phyloP scores from a whole-genome alignment of 768 basidiomycete species.

The Serendipita vermifera region DNA sequence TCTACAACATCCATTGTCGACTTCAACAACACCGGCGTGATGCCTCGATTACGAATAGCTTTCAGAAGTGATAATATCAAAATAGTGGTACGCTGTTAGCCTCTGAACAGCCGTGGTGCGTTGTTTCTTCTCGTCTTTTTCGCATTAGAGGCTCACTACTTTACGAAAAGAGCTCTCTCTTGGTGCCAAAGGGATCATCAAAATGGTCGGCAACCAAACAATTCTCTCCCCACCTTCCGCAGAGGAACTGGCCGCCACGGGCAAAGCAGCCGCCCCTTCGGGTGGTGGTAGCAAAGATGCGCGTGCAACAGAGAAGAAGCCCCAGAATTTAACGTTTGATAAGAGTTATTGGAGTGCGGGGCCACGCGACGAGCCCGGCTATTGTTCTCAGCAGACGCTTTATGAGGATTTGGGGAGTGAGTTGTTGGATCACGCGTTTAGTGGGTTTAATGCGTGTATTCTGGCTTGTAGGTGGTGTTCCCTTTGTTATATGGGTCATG shows the following conservation, averaged over 20 bases:
- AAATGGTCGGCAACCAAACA: constrained; percentile 91
- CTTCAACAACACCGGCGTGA: too few species aligned
- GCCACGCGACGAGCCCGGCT: constrained; percentile 72
- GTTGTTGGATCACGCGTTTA: constrained; percentile 86
- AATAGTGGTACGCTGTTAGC: too few species aligned
- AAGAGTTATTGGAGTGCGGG: constrained; percentile 98
- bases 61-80: too few species aligned
- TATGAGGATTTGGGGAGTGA: constrained; percentile 92
- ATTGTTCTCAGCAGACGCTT: constrained; percentile 78
- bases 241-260: not conserved
- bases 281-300: constrained; percentile 25
- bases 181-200: constrained; percentile 86
- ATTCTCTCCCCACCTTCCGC: constrained; percentile 79
- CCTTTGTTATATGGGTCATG: constrained; percentile 12
- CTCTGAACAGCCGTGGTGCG: too few species aligned
- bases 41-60: too few species aligned
- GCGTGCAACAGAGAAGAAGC: constrained; percentile 80
- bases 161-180: constrained; percentile 62
- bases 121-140: too few species aligned
- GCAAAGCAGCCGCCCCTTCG: not conserved
- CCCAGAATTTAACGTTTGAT: constrained; percentile 88
- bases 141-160: too few species aligned
- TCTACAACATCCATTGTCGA: too few species aligned
- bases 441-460: constrained; percentile 97
- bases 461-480: constrained; percentile 72